A percentile compares a stretch with the other conserved stretches of the same genome.
Evolutionary conservation across 2,329 filamentous ascomycete genomes (phyloP).

Genomic region (Microdochium paspali): DNA sequence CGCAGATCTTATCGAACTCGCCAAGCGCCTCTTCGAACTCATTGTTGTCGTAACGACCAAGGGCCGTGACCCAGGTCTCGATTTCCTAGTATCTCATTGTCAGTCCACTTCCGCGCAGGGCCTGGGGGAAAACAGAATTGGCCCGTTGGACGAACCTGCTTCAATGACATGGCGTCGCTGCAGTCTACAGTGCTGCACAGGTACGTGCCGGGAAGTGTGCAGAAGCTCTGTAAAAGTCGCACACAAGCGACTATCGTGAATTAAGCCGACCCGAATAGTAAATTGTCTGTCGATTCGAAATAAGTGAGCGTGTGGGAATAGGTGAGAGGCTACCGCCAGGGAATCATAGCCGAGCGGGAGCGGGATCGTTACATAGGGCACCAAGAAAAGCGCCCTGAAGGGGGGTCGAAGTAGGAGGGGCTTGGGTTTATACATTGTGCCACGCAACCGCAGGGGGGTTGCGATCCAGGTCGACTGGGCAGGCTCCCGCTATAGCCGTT

Average conservation of each 20-base stretch:
- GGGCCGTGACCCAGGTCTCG: conserved; percentile 92
- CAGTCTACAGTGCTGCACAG: conserved; percentile 2
- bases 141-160: conserved; percentile 15
- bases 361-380: neutral
- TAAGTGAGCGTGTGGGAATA: neutral
- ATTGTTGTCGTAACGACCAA: conserved; percentile 90
- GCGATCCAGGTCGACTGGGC: neutral
- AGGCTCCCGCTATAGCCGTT: neutral
- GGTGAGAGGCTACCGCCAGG: neutral
- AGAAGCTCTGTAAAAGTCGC: neutral
- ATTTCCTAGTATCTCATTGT: conserved; percentile 62
- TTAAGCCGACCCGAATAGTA: neutral
- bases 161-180: conserved; percentile 19
- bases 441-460: neutral
- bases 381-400: neutral
- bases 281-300: neutral
- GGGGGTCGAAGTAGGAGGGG: neutral
- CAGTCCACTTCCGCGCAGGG: conserved; percentile 1
- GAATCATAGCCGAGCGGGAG: neutral
- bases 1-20: conserved; percentile 77
- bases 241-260: neutral
- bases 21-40: conserved; percentile 85
- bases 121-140: neutral
- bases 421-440: neutral
- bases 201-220: neutral